These are phyloP conservation scores for Lactarius indigo DNA, from an alignment of 768 basidiomycete species.

Conservation along the genomic window DNA sequence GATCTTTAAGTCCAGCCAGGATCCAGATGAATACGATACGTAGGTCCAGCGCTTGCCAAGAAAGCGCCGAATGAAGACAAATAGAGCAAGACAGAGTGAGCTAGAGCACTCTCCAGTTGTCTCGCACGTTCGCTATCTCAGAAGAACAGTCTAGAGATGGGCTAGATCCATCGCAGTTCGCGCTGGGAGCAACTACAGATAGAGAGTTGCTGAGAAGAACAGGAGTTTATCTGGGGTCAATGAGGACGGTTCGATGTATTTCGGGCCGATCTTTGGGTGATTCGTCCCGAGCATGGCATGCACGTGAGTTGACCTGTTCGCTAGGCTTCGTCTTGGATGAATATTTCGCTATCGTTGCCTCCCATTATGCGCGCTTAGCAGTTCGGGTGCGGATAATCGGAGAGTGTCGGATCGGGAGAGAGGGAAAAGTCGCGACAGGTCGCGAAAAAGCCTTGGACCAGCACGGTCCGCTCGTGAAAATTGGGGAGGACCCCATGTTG, in stretches of 20 bases:
- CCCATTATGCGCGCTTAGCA: not conserved
- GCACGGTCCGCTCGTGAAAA: not conserved
- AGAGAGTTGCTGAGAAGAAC: not conserved
- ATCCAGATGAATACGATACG: not conserved
- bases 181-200: not conserved
- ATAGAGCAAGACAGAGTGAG: not conserved
- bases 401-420: not conserved
- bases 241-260: not conserved
- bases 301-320: not conserved
- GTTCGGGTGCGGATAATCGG: not conserved
- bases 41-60: not conserved
- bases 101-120: not conserved
- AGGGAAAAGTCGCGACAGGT: not conserved
- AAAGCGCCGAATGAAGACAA: constrained; percentile 4
- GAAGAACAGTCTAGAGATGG: not conserved
- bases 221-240: not conserved
- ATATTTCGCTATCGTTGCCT: not conserved
- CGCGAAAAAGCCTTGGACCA: not conserved
- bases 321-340: not conserved
- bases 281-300: not conserved
- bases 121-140: not conserved
- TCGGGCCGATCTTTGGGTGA: not conserved
- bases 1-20: not conserved
- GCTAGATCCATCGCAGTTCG: not conserved
- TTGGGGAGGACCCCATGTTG: constrained; percentile 21